Conservation (phyloP, 148 eudicot genomes). For the Rhododendron molle region DNA sequence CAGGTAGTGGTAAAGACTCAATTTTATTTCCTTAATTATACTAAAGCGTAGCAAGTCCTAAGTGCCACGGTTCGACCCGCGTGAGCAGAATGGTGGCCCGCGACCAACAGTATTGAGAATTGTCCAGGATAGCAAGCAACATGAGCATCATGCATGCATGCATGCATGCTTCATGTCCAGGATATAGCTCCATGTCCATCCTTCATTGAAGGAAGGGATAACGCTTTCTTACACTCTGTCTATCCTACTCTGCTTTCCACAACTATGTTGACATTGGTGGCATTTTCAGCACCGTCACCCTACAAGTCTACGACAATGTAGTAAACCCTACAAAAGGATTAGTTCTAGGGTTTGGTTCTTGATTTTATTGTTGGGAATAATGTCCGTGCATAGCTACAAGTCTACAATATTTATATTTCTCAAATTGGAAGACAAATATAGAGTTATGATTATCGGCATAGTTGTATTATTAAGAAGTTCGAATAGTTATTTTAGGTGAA, state of each 20-base stretch:
- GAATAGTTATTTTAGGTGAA: too few species aligned
- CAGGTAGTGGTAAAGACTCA: too few species aligned
- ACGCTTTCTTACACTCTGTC: not conserved
- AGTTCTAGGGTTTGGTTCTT: not conserved
- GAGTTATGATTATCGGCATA: not conserved
- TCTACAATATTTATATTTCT: not conserved
- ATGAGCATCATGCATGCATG: too few species aligned
- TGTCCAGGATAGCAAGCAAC: not conserved
- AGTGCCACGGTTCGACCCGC: too few species aligned
- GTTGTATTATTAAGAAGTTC: not conserved
- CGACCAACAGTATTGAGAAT: not conserved
- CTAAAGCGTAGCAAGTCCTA: too few species aligned
- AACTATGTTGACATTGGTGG: not conserved
- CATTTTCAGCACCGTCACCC: not conserved
- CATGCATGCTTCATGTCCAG: too few species aligned
- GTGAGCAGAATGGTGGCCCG: too few species aligned
- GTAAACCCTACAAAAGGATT: not conserved
- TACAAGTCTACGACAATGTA: not conserved
- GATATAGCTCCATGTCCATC: not conserved
- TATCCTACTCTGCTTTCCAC: not conserved
- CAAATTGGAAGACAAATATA: not conserved
- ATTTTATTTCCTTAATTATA: too few species aligned
- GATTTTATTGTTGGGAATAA: not conserved
- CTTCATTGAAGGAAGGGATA: not conserved
- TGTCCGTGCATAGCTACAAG: not conserved